phyloP scores from a whole-genome alignment of 2,329 filamentous ascomycete genomes.

The Fusarium sp. region DNA sequence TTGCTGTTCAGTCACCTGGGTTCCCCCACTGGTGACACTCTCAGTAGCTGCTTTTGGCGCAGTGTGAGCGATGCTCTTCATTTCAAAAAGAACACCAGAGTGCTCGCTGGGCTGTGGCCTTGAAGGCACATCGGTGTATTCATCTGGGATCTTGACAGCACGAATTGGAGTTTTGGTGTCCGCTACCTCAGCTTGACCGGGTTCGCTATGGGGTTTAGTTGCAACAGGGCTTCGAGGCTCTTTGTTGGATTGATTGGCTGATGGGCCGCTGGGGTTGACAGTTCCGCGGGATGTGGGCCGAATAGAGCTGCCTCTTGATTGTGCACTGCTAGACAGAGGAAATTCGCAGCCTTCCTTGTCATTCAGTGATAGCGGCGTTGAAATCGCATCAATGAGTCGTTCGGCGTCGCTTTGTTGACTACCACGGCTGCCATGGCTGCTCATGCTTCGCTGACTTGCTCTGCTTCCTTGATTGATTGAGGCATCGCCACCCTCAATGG shows the following conservation, averaged over 20 bases:
- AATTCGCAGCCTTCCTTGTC: constrained; percentile 50
- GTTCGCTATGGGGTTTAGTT: constrained; percentile 38
- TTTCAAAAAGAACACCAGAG: constrained; percentile 55
- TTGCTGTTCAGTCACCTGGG: constrained; percentile 29
- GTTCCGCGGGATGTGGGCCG: constrained; percentile 8
- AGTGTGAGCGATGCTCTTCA: constrained; percentile 37
- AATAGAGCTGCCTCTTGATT: constrained; percentile 28
- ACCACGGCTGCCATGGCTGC: constrained; percentile 54
- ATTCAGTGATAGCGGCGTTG: constrained; percentile 64
- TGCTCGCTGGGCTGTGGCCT: constrained; percentile 45
- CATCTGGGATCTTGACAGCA: constrained; percentile 62
- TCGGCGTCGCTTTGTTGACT: constrained; percentile 74
- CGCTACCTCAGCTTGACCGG: constrained; percentile 53
- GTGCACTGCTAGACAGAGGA: constrained; percentile 30
- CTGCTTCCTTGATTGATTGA: constrained; percentile 32
- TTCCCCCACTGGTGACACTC: constrained; percentile 40
- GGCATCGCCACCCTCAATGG: constrained; percentile 15
- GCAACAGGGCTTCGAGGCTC: constrained; percentile 13
- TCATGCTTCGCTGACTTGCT: constrained; percentile 49
- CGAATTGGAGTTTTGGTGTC: constrained; percentile 59
- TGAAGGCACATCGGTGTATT: constrained; percentile 52
- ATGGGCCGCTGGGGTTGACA: constrained; percentile 14
- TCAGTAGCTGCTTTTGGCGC: constrained; percentile 28
- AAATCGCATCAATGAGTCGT: constrained; percentile 77
- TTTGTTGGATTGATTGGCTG: constrained; percentile 19